These are phyloP conservation scores for Debaryomyces subglobosus DNA, from an alignment of 1,139 yeast species.

Conservation along the genomic window DNA sequence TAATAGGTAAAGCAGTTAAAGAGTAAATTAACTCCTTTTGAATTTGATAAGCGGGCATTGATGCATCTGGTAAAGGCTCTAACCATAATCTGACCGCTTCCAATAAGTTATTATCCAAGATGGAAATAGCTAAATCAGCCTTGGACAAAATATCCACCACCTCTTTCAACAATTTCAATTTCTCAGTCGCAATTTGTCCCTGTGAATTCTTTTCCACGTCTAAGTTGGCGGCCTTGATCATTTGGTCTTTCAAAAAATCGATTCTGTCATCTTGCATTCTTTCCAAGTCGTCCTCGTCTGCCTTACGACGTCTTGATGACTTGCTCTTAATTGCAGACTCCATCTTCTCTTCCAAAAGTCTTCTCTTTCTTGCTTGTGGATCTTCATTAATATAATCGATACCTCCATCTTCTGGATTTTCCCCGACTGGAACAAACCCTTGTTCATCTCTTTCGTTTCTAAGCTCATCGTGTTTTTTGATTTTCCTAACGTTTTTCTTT, in stretches of 20 bases:
- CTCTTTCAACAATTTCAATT: slow-evolving; percentile 76
- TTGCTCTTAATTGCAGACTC: slow-evolving; percentile 73
- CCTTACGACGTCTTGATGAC: slow-evolving; percentile 59
- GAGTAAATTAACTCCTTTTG: slow-evolving; percentile 85
- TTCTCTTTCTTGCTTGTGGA: slow-evolving; percentile 60
- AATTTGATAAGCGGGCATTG: slow-evolving; percentile 94
- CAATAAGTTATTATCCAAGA: slow-evolving; percentile 88
- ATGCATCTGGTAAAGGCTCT: slow-evolving; percentile 97
- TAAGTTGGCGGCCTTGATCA: slow-evolving; percentile 90
- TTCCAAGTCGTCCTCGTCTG: slow-evolving; percentile 90
- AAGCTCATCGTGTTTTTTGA: slow-evolving; percentile 17
- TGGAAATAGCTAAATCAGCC: slow-evolving; percentile 87
- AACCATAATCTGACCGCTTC: slow-evolving; percentile 97
- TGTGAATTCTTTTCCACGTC: slow-evolving; percentile 85
- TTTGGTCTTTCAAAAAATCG: slow-evolving; percentile 76
- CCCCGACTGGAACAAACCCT: slow-evolving; percentile 18
- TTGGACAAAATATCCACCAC: slow-evolving; percentile 77
- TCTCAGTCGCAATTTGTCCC: slow-evolving; percentile 82
- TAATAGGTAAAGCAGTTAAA: slow-evolving; percentile 79
- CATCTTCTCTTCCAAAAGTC: slow-evolving; percentile 79
- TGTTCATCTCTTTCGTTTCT: slow-evolving; percentile 11
- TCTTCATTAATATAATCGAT: slow-evolving; percentile 40
- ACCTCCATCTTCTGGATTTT: slow-evolving; percentile 16
- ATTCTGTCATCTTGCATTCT: slow-evolving; percentile 93
- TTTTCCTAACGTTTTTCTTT: slow-evolving; percentile 42